Evolutionary conservation across 2,329 filamentous ascomycete species (phyloP), one percentile per base, ranked within the genome.

Genomic region (Trichoderma sp.): DNA sequence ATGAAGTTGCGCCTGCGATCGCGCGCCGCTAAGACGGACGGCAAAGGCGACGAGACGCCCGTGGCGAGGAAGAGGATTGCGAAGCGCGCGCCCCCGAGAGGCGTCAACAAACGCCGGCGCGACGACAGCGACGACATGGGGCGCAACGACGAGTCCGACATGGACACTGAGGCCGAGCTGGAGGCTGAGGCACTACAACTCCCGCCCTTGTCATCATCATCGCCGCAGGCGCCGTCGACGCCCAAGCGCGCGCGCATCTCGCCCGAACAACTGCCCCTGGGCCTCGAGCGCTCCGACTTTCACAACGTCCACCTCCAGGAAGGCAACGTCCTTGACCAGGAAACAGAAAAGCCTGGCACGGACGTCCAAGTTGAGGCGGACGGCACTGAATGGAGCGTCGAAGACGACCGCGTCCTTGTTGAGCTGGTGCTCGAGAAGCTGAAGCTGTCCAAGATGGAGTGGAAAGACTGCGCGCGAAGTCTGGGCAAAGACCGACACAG

Each of bases 401-500:
- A 91, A 74, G 89, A 92, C 73, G 90, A 92, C 78, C 84, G 88
- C 71, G 83, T 90, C 71, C 83, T 92, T 2, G 88, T 92, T n/a
- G 89, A 91, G 80, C 84, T 92, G 20, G 88, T 92, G 50, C 82
- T 92, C 6, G 88, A 90, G 78, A 91, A 91, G 82, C 83, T 92
- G 70, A 87, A 87, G 80, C 83, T 92, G 26, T 86, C 86, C 75
- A 90, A 88, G 80, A 84, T 85, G 65, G 89, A 92, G 71, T 91
- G 89, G 90, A 88, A 90, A 72, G 89, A 92, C 77, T 91, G 89
- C 78, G 90, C 89, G 57, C 84, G 88, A 72, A 89, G 84, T 74
- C 82, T 92, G 8, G 89, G 90, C 73, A 88, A 86, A 76, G 88
- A 91, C 79, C 83, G 87, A 66, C 82, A 84, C 71, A 87, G 84